Evolutionary conservation across 2,329 filamentous ascomycete genomes (phyloP).

Genomic region (Aspergillus fumigatus): DNA sequence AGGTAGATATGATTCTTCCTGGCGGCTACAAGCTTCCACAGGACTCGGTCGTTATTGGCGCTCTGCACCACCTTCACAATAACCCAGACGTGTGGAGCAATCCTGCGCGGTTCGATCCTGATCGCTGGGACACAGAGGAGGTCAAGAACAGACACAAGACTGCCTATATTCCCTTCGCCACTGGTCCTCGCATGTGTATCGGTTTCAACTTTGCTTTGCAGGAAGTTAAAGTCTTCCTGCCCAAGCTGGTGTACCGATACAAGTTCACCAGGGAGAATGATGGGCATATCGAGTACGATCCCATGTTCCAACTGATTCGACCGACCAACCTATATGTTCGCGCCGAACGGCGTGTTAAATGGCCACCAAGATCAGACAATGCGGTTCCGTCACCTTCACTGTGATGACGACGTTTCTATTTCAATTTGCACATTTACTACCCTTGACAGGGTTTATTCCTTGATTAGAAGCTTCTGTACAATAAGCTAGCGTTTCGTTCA

Average conservation of each 20-base stretch:
- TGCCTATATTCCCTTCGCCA: slow-evolving; percentile 56
- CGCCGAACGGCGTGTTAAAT: slow-evolving; percentile 18
- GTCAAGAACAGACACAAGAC: slow-evolving; percentile 51
- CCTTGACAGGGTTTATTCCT: neutral
- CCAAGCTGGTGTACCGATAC: slow-evolving; percentile 57
- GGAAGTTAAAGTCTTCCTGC: slow-evolving; percentile 55
- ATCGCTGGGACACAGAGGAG: slow-evolving; percentile 54
- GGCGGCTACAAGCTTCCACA: slow-evolving; percentile 55
- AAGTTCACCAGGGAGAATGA: slow-evolving; percentile 50
- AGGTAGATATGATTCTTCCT: slow-evolving; percentile 53
- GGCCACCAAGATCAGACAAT: slow-evolving; percentile 19
- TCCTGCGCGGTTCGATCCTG: slow-evolving; percentile 54
- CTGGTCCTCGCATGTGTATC: slow-evolving; percentile 56
- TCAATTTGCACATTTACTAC: neutral
- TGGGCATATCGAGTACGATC: slow-evolving; percentile 40
- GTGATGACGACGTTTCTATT: neutral
- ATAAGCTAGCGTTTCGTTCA: neutral
- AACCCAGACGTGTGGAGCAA: slow-evolving; percentile 56
- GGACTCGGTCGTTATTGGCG: slow-evolving; percentile 51
- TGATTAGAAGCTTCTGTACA: neutral
- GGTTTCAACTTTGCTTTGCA: slow-evolving; percentile 62
- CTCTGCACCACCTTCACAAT: slow-evolving; percentile 44
- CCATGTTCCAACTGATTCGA: slow-evolving; percentile 22
- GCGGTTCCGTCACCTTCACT: neutral
- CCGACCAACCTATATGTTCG: slow-evolving; percentile 19